Evolutionary conservation across 1,139 yeast genomes (phyloP), one percentile per base, ranked within the genome.

Genomic region (Magnusiomyces fungicola): DNA sequence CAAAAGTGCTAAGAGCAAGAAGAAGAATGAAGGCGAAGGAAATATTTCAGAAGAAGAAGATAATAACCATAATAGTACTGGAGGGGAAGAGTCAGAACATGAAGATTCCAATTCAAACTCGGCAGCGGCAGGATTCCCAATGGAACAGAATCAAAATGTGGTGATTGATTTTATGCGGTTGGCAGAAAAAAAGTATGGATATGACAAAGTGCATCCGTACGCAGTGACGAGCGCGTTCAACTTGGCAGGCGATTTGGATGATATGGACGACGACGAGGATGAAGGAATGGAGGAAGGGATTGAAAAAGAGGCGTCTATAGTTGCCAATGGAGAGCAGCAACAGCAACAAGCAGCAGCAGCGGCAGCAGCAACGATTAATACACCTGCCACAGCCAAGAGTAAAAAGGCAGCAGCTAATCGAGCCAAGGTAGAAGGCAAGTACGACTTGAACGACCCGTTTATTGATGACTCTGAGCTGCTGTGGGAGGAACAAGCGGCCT

Each of bases 391-490:
- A 32, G n/a, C 6, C 34, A 48, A 51, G 37, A 36, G 44, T 5
- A 6, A 21, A 16, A 19, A 6, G 10, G 47, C 40, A 2, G 44
- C 45, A 3, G 38, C 38, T 74, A 89, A 53, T 79, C 59, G 65
- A 25, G 66, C 59, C 48, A 63, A 57, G 25, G 63, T 59, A 16
- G 68, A 67, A 46, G 96, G 97, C 7, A 89, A 88, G 62, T 94
- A 94, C 65, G 98, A 94, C 63, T 74, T 79, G 49, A 83, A 86
- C 54, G 99, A 94, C 67, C 98, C 98, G 1, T 94, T 94, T 62
- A 92, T 94, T 54, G 99, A 94, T 68, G 98, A 94, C 65, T 79
- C 86, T 25, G 99, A 92, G 67, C 72, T 89, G 60, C 78, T 81
- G 54, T 86, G 94, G 86, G 97, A 92, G 65, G 97, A 90, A 64